Evolutionary conservation across 176 grass and related monocot species (phyloP), one percentile per base, ranked within the genome.

Genomic region (bread wheat (Triticum aestivum)): DNA sequence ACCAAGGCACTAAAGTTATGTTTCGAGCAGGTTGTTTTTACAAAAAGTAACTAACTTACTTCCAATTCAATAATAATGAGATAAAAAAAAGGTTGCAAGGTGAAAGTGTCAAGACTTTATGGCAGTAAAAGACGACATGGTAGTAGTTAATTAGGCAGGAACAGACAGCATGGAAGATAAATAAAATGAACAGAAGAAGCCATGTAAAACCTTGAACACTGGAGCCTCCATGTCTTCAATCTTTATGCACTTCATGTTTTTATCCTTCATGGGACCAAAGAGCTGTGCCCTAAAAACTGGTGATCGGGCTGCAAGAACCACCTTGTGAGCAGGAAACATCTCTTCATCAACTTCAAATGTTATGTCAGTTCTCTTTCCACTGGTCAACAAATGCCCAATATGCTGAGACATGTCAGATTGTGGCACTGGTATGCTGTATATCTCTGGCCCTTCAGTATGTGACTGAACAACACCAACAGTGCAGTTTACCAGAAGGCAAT

Each of bases 221-320:
- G 91, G 81, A 89, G 93, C 88, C 61, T 96, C 96, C 91, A 98
- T 94, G 51, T 98, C 96, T 87, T 98, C 93, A 54, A 98, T 77
- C 42, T 63, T 89, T 86, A 98, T 94, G 73, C 87, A 90, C 66
- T 89, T 89, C 93, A 96, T 94, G 79, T 96, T 79, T 62, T 89
- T 94, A 79, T 94, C 93, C 72, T 96, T 98, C 96, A 98, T 98
- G 38, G 96, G 96, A 61, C 96, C 96, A 91, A 96, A 98, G 70
- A 98, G 91, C 65, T 98, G 96, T 26, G 96, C 96, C 91, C 90
- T 96, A 75, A 98, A 96, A 75, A 98, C 96, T 80, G 96, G 96
- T 20, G 96, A 98, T 13, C 96, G 79, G 26, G 92, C 96, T 21
- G 92, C 90, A 86, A 98, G 86, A 85, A 98, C 87, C 42, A 98